Percentiles rank a stretch among this genome's conserved stretches.
Evolutionary conservation across 768 basidiomycete genomes (phyloP).

Genomic region (Cystobasidium ongulense): DNA sequence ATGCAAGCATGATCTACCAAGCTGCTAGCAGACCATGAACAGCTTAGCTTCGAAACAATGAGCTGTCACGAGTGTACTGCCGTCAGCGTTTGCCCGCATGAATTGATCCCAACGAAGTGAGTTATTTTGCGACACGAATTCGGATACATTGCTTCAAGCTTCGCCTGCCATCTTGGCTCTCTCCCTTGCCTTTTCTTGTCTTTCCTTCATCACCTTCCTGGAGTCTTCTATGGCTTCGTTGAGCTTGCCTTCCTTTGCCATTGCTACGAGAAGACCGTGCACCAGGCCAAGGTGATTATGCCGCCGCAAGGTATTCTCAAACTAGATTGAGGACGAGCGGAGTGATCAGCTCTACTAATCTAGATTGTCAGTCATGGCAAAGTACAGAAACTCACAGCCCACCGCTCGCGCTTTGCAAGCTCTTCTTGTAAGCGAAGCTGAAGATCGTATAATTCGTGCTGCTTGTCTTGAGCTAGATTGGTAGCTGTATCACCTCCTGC

Average conservation of each 20-base stretch:
- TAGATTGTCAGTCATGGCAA: slow-evolving; percentile 15
- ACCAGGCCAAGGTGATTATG: slow-evolving; percentile 81
- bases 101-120: no score
- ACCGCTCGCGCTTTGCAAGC: slow-evolving; percentile 37
- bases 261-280: slow-evolving; percentile 45
- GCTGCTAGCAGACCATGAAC: no score
- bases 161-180: slow-evolving; percentile 16
- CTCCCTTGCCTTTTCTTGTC: slow-evolving; percentile 18
- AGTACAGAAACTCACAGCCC: slow-evolving; percentile 28
- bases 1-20: no score
- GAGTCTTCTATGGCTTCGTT: slow-evolving; percentile 43
- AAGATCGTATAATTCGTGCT: slow-evolving; percentile 32
- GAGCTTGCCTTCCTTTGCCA: slow-evolving; percentile 64
- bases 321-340: slow-evolving; percentile 52
- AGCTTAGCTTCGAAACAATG: no score
- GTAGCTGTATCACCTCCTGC: slow-evolving; percentile 43
- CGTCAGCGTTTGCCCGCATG: no score
- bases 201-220: slow-evolving; percentile 33
- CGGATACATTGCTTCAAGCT: not conserved
- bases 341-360: slow-evolving; percentile 37
- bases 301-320: slow-evolving; percentile 74
- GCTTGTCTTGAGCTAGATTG: not conserved
- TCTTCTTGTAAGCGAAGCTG: slow-evolving; percentile 38
- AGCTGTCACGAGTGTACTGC: no score
- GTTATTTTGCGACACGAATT: not conserved